Percentiles rank a stretch among this genome's conserved stretches.
Conservation (phyloP, 2,329 filamentous ascomycete genomes). For the Aspergillus brunneoviolaceus region DNA sequence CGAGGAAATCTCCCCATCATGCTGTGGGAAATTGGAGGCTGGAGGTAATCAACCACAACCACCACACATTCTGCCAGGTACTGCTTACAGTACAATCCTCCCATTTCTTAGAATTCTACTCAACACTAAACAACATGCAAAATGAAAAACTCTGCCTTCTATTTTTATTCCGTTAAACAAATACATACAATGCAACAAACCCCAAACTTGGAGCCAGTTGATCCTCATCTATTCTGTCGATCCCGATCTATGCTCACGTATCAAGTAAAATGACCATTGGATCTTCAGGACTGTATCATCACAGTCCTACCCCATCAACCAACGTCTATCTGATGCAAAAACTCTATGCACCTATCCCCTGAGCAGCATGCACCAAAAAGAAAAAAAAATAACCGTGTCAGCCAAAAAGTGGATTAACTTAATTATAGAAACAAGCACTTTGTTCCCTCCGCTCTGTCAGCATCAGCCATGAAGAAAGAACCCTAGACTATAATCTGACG, state of each 20-base stretch:
- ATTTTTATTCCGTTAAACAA: not conserved
- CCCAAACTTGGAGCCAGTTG: constrained; percentile 6
- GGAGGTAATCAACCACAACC: no score
- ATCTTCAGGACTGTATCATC: not conserved
- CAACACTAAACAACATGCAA: not conserved
- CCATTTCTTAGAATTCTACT: no score
- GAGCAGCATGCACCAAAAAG: not conserved
- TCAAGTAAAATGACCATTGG: not conserved
- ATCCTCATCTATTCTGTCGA: not conserved
- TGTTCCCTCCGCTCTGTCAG: not conserved
- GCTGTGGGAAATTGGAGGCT: no score
- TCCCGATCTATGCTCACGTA: not conserved
- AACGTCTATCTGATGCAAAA: not conserved
- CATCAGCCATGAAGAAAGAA: not conserved
- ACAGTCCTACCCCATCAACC: not conserved
- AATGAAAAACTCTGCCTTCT: not conserved
- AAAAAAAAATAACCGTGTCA: not conserved
- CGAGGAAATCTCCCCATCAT: not conserved
- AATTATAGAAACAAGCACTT: not conserved
- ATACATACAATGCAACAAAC: not conserved
- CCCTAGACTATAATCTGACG: not conserved
- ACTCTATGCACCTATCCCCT: not conserved
- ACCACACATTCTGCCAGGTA: no score
- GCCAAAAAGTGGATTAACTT: not conserved
- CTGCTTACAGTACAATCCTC: no score